Conservation (phyloP, 1,139 yeast genomes). For the Nematodospora anomalae region DNA sequence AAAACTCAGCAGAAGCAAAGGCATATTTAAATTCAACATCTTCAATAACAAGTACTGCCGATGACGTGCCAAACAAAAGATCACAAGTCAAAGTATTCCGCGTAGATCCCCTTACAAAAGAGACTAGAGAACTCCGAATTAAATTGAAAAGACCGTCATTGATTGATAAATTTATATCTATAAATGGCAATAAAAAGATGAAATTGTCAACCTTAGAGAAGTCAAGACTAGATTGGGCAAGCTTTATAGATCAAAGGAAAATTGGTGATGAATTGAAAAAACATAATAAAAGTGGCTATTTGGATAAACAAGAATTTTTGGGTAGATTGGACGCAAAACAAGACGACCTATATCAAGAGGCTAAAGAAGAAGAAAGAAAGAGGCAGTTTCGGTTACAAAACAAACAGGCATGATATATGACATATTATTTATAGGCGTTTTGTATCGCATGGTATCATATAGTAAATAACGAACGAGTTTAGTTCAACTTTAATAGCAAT, state of each 20-base stretch:
- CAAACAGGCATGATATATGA: not conserved
- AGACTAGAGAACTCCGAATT: constrained; percentile 32
- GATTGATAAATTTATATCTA: constrained; percentile 55
- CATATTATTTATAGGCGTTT: too few species aligned
- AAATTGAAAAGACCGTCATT: constrained; percentile 71
- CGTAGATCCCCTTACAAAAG: constrained; percentile 33
- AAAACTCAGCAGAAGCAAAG: constrained; percentile 80
- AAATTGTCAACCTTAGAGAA: constrained; percentile 91
- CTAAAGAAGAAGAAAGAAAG: constrained; percentile 42
- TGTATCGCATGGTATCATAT: too few species aligned
- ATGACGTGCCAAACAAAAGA: constrained; percentile 16
- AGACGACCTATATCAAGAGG: constrained; percentile 62
- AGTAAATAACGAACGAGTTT: too few species aligned
- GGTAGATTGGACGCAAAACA: constrained; percentile 68
- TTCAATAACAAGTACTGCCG: constrained; percentile 20
- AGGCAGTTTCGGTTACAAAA: constrained; percentile 5
- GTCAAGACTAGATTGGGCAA: constrained; percentile 92
- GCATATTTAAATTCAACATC: constrained; percentile 68
- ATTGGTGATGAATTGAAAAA: constrained; percentile 77
- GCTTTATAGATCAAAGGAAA: constrained; percentile 85
- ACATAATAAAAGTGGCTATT: constrained; percentile 74
- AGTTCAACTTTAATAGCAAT: too few species aligned
- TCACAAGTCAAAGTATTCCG: constrained; percentile 40
- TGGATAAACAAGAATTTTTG: constrained; percentile 89
- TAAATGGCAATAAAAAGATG: constrained; percentile 32